Base-by-base conservation (phyloP, 495 filamentous ascomycete species). In the Chaetomium tenue region DNA sequence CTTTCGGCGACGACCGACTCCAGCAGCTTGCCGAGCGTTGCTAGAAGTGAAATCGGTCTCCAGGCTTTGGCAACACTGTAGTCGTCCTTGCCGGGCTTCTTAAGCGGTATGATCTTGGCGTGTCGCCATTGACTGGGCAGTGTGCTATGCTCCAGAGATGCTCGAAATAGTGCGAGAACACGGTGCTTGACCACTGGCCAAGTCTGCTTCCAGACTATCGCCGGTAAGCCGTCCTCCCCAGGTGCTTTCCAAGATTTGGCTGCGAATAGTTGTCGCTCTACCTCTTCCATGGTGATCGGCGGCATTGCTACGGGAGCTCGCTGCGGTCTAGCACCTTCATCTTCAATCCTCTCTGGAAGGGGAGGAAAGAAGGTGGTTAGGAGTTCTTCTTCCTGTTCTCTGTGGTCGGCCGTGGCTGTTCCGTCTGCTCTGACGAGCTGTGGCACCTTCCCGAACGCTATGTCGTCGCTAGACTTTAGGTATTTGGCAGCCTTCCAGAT, bases 101-200 rank as follows among this genome's bases (percentile, higher is more conserved):
- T 62, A 18, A 50, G 20, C n/a, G 47, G 47, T 2, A 50, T 53
- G 16, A 53, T 53, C 26, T 53, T 53, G 25, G 50, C 50, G 9
- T 53, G 26, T 20, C 50, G 26, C 50, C 50, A 53, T 9, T 53
- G 50, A 22, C n/a, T 55, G 37, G 60, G 60, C 22, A 63, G 40
- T 5, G 40, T n/a, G 33, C 60, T 39, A 20, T 63, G 37, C 42
- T 30, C 28, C 15, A 63, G 60, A 5, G 60, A 63, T 2, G 60
- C 33, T 18, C 47, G 39, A 23, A 63, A 54, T 11, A 63, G 26
- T 13, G 4, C n/a, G 39, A 63, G 23, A 11, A 53, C 60, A 8
- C 50, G 26, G 23, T 63, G n/a, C 12, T 63, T 63, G 15, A 63
- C 48, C 4, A 28, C 60, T 28, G 51, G 51, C 60, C 50, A 56